Base-by-base conservation (phyloP, 2,329 filamentous ascomycete genomes). In the Penicillium occitanis region DNA sequence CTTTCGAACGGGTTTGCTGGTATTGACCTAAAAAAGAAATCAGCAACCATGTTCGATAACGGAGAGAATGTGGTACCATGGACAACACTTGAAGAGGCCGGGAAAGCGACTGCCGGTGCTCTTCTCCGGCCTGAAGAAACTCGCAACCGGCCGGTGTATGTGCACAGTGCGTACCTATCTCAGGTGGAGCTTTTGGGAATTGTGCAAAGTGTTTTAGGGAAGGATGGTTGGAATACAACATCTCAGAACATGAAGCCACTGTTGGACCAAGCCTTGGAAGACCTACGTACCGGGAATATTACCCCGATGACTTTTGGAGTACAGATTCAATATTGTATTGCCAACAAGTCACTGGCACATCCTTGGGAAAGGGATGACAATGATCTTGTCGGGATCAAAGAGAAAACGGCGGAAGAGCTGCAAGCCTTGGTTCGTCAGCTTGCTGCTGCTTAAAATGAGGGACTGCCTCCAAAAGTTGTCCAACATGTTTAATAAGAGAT, bases 1-100 rank as follows among this genome's bases (percentile, higher is more conserved):
- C 64, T 69, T 19, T 65, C 57, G 0, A 65, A 55, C 25, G 67
- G 67, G 2, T 68, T 67, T 50, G 50, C 65, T 14, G 68, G 68
- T 19, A 28, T 65, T 42, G 25, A 61, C 5, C 50, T 65, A 13
- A 42, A 48, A 17, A 28, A 4, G 19, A 67, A 67, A 46, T 44
- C 61, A 37, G 66, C 63, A 22, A 44, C 50, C 5, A 30, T 67
- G 25, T 67, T 67, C 44, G 55, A 59, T 19, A 33, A 55, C 25
- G 66, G 66, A 22, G 63, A 68, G 13, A 69, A 69, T 42, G 67
- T 69, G 22, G 46, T 65, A 28, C 64, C 68, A 17, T 69, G 68
- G 68, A 69, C 67, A n/a, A 65, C 68, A 2, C 61, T 69, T n/a
- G 67, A 67, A 8, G 67, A 69, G 33, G 67, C 66, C 11, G 68